Evolutionary conservation across 2,329 filamentous ascomycete species (phyloP).

Genomic region (Colletotrichum eleusines): DNA sequence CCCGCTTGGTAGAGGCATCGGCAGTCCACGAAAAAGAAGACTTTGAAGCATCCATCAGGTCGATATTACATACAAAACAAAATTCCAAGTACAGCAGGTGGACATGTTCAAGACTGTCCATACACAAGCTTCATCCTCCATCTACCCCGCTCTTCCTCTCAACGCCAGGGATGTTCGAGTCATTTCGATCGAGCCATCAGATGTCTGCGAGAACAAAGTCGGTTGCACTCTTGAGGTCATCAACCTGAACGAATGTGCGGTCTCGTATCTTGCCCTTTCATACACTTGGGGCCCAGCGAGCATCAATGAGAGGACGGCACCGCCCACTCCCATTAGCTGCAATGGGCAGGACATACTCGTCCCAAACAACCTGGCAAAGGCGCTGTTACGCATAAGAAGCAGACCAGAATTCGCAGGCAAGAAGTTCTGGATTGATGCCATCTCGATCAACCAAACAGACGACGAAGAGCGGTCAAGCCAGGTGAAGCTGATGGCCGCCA

Average conservation of each 20-base stretch:
- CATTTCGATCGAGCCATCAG: neutral
- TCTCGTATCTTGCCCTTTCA: too few species aligned
- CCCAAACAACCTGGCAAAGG: neutral
- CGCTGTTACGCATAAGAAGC: neutral
- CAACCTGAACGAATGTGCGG: too few species aligned
- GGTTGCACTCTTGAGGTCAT: neutral
- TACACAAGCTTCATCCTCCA: neutral
- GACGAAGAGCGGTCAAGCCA: constrained; percentile 39
- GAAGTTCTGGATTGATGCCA: constrained; percentile 40
- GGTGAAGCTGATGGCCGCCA: constrained; percentile 40
- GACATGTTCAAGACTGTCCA: neutral
- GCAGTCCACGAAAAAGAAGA: too few species aligned
- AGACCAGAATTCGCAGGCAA: neutral
- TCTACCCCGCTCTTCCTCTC: constrained; percentile 4
- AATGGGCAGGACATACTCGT: constrained; percentile 1
- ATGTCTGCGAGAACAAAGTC: neutral
- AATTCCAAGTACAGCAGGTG: neutral
- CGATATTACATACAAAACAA: neutral
- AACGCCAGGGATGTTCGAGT: neutral
- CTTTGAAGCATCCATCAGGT: too few species aligned
- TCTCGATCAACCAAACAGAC: constrained; percentile 42
- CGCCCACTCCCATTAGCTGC: constrained; percentile 1
- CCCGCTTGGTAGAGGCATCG: too few species aligned
- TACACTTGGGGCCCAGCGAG: neutral
- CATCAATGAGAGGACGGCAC: neutral